Evolutionary conservation across 257 asterid genomes (phyloP).

Genomic region (Haberlea rhodopensis): DNA sequence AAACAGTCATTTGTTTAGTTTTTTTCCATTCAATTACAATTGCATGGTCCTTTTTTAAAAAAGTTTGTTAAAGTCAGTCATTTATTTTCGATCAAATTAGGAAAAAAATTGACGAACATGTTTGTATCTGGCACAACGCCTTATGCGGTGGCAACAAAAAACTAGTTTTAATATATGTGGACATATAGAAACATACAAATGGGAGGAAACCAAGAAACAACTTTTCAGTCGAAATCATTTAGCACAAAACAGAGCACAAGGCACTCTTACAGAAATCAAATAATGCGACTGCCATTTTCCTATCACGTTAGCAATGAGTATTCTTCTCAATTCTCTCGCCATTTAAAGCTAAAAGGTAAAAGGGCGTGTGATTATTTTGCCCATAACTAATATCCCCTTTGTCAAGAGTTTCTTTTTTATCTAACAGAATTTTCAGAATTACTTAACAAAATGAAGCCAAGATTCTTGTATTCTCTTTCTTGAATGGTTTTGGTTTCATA

Average conservation of each 20-base stretch:
- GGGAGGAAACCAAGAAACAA: slow-evolving; percentile 42
- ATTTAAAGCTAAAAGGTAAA: slow-evolving; percentile 38
- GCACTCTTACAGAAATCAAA: slow-evolving; percentile 20
- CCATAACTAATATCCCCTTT: slow-evolving; percentile 41
- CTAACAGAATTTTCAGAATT: slow-evolving; percentile 48
- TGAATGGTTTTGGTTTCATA: slow-evolving; percentile 13
- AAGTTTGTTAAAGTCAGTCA: too few relatives aligned
- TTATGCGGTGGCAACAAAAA: too few relatives aligned
- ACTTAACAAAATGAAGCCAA: neutral
- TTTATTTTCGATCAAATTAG: too few relatives aligned
- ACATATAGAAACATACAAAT: too few relatives aligned
- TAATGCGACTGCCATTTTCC: slow-evolving; percentile 27
- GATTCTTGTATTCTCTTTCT: slow-evolving; percentile 42
- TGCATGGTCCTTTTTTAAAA: too few relatives aligned
- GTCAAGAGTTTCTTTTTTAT: slow-evolving; percentile 48
- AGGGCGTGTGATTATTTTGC: slow-evolving; percentile 43
- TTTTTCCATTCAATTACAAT: too few relatives aligned
- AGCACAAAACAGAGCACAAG: slow-evolving; percentile 32
- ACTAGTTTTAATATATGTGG: too few relatives aligned
- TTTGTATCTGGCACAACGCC: too few relatives aligned
- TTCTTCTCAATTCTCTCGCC: slow-evolving; percentile 40
- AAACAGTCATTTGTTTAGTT: too few relatives aligned
- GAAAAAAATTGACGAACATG: too few relatives aligned
- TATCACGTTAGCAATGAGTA: slow-evolving; percentile 57
- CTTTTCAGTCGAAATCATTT: slow-evolving; percentile 71